Conservation (phyloP, 352 stramenopile genomes). For the Globisporangium mamillatum region DNA sequence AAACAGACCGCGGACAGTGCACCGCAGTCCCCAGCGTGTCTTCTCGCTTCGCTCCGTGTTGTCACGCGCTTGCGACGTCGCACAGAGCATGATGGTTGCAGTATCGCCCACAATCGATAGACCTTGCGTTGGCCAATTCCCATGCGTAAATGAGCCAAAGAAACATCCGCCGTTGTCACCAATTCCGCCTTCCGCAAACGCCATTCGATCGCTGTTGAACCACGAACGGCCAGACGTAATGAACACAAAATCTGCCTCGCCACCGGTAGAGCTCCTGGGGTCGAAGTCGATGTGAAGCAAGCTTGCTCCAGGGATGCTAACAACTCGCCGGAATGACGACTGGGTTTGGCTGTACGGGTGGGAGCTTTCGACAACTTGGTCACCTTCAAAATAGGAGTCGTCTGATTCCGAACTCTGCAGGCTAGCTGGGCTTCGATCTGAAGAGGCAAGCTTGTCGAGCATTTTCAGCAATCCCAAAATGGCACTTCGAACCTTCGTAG, state of each 20-base stretch:
- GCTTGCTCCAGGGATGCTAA: constrained; percentile 50
- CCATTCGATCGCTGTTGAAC: constrained; percentile 55
- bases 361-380: constrained; percentile 54
- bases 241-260: constrained; percentile 64
- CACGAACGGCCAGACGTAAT: constrained; percentile 56
- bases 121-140: constrained; percentile 54
- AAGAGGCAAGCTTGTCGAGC: constrained; percentile 21
- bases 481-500: constrained; percentile 21
- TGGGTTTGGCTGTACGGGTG: constrained; percentile 69
- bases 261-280: constrained; percentile 47
- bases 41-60: constrained; percentile 30
- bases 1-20: constrained; percentile 46
- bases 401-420: not conserved
- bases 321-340: constrained; percentile 52
- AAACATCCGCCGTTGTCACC: constrained; percentile 66
- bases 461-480: constrained; percentile 31
- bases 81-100: constrained; percentile 63
- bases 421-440: constrained; percentile 8
- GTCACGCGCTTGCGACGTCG: constrained; percentile 53
- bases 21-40: constrained; percentile 59
- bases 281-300: constrained; percentile 73
- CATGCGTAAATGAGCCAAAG: constrained; percentile 47
- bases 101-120: constrained; percentile 63
- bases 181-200: constrained; percentile 56
- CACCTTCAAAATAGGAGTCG: constrained; percentile 33